A percentile compares a stretch with the other conserved stretches of the same genome.
These are phyloP conservation scores for Entamoeba invadens DNA, from an alignment of 208 protist genomes.

Conservation along the genomic window DNA sequence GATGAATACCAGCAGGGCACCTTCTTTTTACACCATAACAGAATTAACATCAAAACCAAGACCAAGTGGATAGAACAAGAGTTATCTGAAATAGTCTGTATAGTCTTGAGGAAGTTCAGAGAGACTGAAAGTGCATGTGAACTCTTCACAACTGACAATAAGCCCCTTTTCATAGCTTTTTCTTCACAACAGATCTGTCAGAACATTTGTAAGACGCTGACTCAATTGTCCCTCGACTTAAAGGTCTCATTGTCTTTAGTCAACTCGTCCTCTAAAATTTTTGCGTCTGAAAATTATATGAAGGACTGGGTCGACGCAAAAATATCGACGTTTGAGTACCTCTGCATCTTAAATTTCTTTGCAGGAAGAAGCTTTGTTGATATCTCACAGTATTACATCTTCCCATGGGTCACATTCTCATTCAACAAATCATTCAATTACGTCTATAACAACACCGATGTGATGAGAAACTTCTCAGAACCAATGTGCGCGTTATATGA, in stretches of 20 bases:
- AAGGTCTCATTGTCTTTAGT: not conserved
- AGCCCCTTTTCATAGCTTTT: not conserved
- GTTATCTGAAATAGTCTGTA: not conserved
- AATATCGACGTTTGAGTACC: not conserved
- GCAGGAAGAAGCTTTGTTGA: not conserved
- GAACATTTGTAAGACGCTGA: not conserved
- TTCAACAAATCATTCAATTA: not conserved
- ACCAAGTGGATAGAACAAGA: not conserved
- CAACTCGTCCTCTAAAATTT: not conserved
- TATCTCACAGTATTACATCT: not conserved
- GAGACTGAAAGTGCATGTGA: not conserved
- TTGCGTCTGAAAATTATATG: not conserved
- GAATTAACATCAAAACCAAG: not conserved
- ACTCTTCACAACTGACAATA: not conserved
- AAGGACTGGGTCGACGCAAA: not conserved
- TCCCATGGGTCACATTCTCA: not conserved
- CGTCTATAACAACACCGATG: not conserved
- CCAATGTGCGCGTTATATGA: not conserved
- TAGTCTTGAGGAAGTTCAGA: not conserved
- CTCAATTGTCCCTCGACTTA: not conserved
- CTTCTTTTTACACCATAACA: not conserved
- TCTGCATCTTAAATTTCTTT: not conserved
- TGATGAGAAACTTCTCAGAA: not conserved
- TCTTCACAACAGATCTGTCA: not conserved
- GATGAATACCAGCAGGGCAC: not conserved